Conservation (phyloP, 2,329 filamentous ascomycete species). For the Knoxdaviesia proteae region DNA sequence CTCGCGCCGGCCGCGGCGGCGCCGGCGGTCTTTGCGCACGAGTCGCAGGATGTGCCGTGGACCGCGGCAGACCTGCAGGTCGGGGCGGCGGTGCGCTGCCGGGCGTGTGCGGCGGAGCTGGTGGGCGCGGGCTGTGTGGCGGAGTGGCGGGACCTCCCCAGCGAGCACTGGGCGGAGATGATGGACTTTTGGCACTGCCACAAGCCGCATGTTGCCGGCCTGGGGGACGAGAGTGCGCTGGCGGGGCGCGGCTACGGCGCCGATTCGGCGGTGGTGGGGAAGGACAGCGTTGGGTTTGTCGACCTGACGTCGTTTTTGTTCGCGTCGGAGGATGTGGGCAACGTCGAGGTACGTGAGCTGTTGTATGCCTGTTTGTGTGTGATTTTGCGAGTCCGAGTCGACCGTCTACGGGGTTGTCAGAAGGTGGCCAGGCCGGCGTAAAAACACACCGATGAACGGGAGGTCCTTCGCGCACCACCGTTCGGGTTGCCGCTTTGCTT, state of each 20-base stretch:
- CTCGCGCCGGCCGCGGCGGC: constrained; percentile 10
- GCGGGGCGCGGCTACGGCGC: constrained; percentile 65
- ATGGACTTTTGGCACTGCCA: constrained; percentile 99
- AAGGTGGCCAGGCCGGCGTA: constrained; percentile 37
- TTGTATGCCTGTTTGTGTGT: constrained; percentile 1
- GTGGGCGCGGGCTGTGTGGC: constrained; percentile 18
- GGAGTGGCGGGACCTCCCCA: constrained; percentile 80
- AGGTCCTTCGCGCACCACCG: too few relatives aligned
- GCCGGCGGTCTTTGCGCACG: constrained; percentile 11
- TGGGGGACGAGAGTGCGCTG: constrained; percentile 22
- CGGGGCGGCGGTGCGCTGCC: constrained; percentile 20
- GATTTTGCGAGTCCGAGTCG: constrained; percentile 1
- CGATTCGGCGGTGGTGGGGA: constrained; percentile 49
- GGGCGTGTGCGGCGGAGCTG: constrained; percentile 17
- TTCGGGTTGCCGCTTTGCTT: too few relatives aligned
- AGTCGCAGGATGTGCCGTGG: constrained; percentile 29
- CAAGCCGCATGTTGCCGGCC: constrained; percentile 45
- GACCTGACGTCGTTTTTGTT: constrained; percentile 64
- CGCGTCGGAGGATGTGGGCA: constrained; percentile 39
- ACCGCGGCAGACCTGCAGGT: constrained; percentile 25
- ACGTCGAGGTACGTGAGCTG: constrained; percentile 15
- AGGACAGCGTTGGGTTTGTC: constrained; percentile 50
- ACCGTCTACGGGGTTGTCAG: constrained; percentile 22
- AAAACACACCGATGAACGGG: constrained; percentile 9
- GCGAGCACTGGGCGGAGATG: constrained; percentile 98